phyloP scores from a whole-genome alignment of 192 early-diverging fungal genomes.

The Rhizoclosmatium globosum region DNA sequence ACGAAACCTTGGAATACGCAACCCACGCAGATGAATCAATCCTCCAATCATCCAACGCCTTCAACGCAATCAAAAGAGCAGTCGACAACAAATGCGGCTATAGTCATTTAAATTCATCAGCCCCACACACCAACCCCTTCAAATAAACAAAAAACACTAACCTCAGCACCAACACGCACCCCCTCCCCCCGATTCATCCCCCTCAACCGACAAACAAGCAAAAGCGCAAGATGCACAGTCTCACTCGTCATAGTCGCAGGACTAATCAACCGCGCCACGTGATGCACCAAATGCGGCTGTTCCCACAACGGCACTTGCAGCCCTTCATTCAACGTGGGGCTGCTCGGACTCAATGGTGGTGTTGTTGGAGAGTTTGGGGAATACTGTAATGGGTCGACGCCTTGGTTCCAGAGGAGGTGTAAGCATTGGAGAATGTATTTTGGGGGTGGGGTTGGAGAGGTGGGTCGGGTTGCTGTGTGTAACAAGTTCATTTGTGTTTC shows the following conservation, averaged over 20 bases:
- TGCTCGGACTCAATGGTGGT: no score
- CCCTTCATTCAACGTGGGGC: no score
- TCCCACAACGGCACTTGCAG: no score
- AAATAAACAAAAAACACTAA: neutral
- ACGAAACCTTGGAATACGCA: conserved; percentile 4
- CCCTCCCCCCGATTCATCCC: conserved; percentile 26
- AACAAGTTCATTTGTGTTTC: no score
- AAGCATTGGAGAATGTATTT: no score
- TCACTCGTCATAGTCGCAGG: conserved; percentile 20
- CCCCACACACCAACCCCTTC: neutral
- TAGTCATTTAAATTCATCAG: neutral
- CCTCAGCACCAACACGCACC: conserved; percentile 28
- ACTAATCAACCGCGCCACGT: conserved; percentile 29
- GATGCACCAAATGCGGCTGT: neutral
- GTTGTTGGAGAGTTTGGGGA: no score
- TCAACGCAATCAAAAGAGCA: conserved; percentile 28
- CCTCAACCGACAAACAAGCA: conserved; percentile 31
- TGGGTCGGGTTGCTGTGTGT: no score
- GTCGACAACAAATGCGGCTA: conserved; percentile 25
- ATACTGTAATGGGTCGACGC: no score
- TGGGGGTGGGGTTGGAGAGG: no score
- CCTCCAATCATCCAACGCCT: conserved; percentile 38
- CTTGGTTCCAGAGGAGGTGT: no score
- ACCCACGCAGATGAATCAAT: conserved; percentile 38
- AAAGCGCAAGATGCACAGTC: conserved; percentile 17